Base-by-base conservation (phyloP, 1,284 basidiomycete species). In the Trametes sp. region DNA sequence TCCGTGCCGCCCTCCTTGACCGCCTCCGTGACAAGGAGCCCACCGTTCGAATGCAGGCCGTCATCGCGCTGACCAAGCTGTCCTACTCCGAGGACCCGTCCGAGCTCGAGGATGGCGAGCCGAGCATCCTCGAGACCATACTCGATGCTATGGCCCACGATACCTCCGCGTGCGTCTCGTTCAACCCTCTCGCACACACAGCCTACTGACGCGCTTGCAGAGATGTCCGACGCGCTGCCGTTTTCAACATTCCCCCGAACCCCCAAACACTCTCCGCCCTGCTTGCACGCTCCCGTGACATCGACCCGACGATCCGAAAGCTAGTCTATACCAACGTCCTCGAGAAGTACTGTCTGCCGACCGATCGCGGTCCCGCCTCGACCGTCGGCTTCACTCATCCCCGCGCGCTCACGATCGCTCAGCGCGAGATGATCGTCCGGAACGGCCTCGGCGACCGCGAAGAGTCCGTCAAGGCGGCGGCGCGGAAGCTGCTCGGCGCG, bases 391-490 rank as follows among this genome's bases (percentile, higher is more conserved):
- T 89, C 0, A 86, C 85, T 2, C 87, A 90, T 69, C 90, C 92
- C 2, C 84, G 88, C 13, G 84, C 85, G 11, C 80, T 96, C 35
- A 86, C 85, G 0, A 90, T 94, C 24, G 82, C 87, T 0, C 93
- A 96, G 74, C 85, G 95, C 24, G 93, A 95, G 72, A 80, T 87
- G 57, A 81, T 94, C 24, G 86, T 96, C 16, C 86, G 88, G 48
- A 88, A 92, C 66, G 96, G 96, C 0, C 81, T 98, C 4, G 92
- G 94, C 0, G 97, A 98, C 75, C 84, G 96, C 51, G 96, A 98
- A 68, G 85, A 87, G 0, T 81, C 77, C n/a, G 96, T 98, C 6
- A 83, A 91, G 42, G 84, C 89, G 26, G 94, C 95, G 0, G 90
- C 93, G 0, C 90, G 86, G 2, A 90, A 88, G 53, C 84, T 97